phyloP scores from a whole-genome alignment of 306 rosid genomes.

The Clitoria ternatea region DNA sequence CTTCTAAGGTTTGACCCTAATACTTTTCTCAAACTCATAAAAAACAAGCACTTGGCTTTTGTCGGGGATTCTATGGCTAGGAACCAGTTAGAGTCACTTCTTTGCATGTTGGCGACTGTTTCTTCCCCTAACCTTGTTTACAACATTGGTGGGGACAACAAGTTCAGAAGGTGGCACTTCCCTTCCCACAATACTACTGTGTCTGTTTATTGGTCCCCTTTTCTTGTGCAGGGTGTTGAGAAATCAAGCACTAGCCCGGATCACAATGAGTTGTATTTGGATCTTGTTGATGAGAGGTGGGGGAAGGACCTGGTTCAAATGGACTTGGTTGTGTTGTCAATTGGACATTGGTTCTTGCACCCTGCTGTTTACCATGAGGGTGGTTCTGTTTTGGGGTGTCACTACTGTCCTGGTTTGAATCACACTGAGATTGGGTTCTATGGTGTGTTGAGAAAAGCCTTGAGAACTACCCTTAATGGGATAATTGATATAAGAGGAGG shows the following conservation, averaged over 20 bases:
- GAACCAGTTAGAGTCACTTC: constrained; percentile 64
- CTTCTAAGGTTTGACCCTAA: constrained; percentile 54
- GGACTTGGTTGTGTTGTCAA: constrained; percentile 41
- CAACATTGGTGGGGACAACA: constrained; percentile 33
- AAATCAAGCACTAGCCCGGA: background rate
- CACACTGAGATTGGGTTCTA: constrained; percentile 60
- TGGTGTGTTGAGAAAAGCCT: constrained; percentile 47
- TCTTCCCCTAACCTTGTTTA: constrained; percentile 44
- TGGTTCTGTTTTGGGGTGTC: constrained; percentile 48
- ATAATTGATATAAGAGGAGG: constrained; percentile 36
- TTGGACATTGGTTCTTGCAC: constrained; percentile 66
- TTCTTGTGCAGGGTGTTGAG: background rate
- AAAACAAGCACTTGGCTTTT: constrained; percentile 53
- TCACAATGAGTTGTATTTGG: constrained; percentile 41
- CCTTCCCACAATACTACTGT: constrained; percentile 29
- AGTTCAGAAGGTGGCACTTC: constrained; percentile 52
- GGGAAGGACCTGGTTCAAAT: constrained; percentile 38
- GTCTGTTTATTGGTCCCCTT: background rate
- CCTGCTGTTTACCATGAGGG: constrained; percentile 58
- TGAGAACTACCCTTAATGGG: constrained; percentile 36
- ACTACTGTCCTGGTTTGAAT: constrained; percentile 52
- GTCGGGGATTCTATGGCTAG: constrained; percentile 73
- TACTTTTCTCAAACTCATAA: constrained; percentile 36
- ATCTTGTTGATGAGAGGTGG: constrained; percentile 53
- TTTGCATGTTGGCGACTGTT: constrained; percentile 53